Evolutionary conservation across 805 yeast genomes (phyloP).

Genomic region (Kregervanrija delftensis): DNA sequence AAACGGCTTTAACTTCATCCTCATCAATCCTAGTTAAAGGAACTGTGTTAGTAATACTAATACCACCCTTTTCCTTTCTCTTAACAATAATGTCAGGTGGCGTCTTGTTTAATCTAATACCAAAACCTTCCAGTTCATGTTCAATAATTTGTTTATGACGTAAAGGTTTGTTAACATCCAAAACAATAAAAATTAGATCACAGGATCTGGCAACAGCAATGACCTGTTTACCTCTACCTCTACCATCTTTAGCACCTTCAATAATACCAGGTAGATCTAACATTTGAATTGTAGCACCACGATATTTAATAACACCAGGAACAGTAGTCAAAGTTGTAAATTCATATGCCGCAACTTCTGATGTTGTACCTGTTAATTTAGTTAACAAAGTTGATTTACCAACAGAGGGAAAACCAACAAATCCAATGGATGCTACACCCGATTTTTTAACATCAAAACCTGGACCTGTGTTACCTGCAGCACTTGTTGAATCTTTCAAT

Average conservation of each 20-base stretch:
- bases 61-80: constrained; percentile 94
- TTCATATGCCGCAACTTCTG: constrained; percentile 97
- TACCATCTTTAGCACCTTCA: constrained; percentile 88
- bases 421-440: constrained; percentile 96
- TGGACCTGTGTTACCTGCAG: constrained; percentile 88
- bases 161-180: constrained; percentile 94
- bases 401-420: constrained; percentile 97
- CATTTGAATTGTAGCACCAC: constrained; percentile 98
- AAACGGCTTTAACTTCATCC: constrained; percentile 93
- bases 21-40: constrained; percentile 86
- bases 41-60: constrained; percentile 87
- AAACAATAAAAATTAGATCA: constrained; percentile 82
- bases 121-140: constrained; percentile 94
- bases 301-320: constrained; percentile 91
- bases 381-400: constrained; percentile 82
- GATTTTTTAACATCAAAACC: constrained; percentile 99
- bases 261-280: constrained; percentile 85
- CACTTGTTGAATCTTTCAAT: constrained; percentile 57
- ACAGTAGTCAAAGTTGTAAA: constrained; percentile 97
- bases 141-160: constrained; percentile 93
- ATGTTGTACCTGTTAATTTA: constrained; percentile 89
- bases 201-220: constrained; percentile 99
- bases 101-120: constrained; percentile 83
- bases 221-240: constrained; percentile 92
- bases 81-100: constrained; percentile 91